Percentiles rank a stretch among this genome's conserved stretches.
phyloP scores from a whole-genome alignment of 495 filamentous ascomycete genomes.

The Podospora conica region DNA sequence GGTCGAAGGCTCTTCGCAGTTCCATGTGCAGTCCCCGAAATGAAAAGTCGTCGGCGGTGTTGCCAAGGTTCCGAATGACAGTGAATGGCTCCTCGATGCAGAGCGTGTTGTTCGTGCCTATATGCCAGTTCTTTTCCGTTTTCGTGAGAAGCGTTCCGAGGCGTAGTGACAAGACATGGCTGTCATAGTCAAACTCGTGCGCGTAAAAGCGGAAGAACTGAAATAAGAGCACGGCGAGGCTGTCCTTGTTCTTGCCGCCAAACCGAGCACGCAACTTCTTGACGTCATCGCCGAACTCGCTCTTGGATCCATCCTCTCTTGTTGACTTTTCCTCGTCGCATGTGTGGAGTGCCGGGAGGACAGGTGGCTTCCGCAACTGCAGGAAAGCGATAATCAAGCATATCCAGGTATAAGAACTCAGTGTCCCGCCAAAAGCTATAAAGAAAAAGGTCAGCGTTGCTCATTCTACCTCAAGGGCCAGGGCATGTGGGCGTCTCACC shows the following conservation, averaged over 20 bases:
- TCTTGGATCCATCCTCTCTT: constrained; percentile 55
- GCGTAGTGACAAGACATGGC: constrained; percentile 77
- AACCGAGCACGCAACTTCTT: constrained; percentile 57
- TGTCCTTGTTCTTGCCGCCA: constrained; percentile 76
- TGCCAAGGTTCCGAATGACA: constrained; percentile 83
- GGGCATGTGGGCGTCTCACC: constrained; percentile 50
- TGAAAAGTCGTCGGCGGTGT: constrained; percentile 91
- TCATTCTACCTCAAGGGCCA: not conserved
- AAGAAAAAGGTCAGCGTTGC: constrained; percentile 6
- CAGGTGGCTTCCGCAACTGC: constrained; percentile 79
- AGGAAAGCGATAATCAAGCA: constrained; percentile 97
- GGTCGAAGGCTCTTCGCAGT: constrained; percentile 77
- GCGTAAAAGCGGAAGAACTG: constrained; percentile 93
- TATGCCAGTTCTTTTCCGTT: constrained; percentile 77
- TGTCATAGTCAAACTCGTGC: constrained; percentile 87
- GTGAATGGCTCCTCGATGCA: constrained; percentile 99
- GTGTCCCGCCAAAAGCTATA: constrained; percentile 80
- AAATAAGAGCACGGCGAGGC: constrained; percentile 76
- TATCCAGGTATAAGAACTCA: constrained; percentile 99
- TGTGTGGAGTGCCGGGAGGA: constrained; percentile 83
- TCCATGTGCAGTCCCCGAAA: constrained; percentile 87
- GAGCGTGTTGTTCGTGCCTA: constrained; percentile 68
- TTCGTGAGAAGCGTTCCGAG: constrained; percentile 77
- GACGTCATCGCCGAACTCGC: constrained; percentile 81
- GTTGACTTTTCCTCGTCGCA: constrained; percentile 56